Evolutionary conservation across 192 early-diverging fungal genomes (phyloP).

Genomic region (Kickxella alabastrina): DNA sequence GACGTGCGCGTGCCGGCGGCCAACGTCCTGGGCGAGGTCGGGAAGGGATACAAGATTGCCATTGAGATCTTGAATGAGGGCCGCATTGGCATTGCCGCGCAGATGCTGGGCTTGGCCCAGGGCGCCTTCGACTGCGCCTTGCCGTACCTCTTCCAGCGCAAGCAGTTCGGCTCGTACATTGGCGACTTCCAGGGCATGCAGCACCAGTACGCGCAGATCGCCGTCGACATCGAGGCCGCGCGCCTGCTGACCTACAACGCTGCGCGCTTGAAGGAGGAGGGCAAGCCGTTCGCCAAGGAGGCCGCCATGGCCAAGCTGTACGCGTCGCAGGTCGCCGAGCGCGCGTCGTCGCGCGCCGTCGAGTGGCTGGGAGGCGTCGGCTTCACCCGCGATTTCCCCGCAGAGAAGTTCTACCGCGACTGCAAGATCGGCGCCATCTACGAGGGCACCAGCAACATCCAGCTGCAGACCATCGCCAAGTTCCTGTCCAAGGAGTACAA

Average conservation of each 20-base stretch:
- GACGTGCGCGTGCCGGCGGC: slow-evolving; percentile 78
- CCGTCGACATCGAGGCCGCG: slow-evolving; percentile 94
- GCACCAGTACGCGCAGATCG: slow-evolving; percentile 78
- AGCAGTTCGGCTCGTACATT: slow-evolving; percentile 83
- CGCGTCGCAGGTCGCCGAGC: slow-evolving; percentile 91
- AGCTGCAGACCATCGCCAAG: slow-evolving; percentile 91
- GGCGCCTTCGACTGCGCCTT: slow-evolving; percentile 84
- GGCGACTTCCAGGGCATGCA: slow-evolving; percentile 89
- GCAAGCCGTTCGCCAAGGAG: slow-evolving; percentile 87
- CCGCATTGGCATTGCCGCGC: slow-evolving; percentile 95
- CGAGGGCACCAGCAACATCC: slow-evolving; percentile 93
- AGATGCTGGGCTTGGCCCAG: slow-evolving; percentile 96
- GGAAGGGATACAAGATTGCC: slow-evolving; percentile 97
- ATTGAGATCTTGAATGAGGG: slow-evolving; percentile 99
- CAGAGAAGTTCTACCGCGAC: slow-evolving; percentile 96
- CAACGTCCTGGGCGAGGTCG: slow-evolving; percentile 89
- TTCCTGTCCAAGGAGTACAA: slow-evolving; percentile 33
- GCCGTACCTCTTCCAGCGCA: slow-evolving; percentile 91
- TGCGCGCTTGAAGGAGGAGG: slow-evolving; percentile 89
- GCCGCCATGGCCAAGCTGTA: slow-evolving; percentile 99
- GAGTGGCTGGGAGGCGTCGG: slow-evolving; percentile 99
- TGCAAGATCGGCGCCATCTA: slow-evolving; percentile 98
- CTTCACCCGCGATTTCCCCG: slow-evolving; percentile 85
- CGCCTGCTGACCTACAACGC: slow-evolving; percentile 96
- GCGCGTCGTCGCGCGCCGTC: slow-evolving; percentile 79